Conservation (phyloP, 2,329 filamentous ascomycete species). For the Chrysosporium keratinophilum region DNA sequence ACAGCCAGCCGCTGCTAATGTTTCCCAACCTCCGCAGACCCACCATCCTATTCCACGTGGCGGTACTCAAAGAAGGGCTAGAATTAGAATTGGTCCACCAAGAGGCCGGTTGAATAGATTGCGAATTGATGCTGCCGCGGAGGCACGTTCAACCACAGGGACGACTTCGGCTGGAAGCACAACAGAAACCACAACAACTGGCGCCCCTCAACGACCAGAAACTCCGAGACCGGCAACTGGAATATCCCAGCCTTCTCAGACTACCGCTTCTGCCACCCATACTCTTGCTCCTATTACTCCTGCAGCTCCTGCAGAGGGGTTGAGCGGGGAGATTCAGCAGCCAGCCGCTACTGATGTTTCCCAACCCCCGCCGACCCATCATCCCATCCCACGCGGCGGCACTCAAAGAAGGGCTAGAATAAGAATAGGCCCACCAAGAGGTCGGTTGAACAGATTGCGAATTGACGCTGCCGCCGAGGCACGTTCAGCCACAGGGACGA, state of each 20-base stretch:
- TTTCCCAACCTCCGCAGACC: too few relatives aligned
- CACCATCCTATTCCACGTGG: background rate
- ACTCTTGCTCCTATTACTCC: background rate
- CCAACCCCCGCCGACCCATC: too few relatives aligned
- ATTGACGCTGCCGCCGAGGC: too few relatives aligned
- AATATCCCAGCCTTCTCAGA: background rate
- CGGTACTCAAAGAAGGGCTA: background rate
- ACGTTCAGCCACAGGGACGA: too few relatives aligned
- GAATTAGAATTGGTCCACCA: conserved; percentile 6
- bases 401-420: too few relatives aligned
- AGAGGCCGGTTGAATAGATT: background rate
- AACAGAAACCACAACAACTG: background rate
- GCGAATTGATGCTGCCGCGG: background rate
- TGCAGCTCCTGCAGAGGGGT: background rate
- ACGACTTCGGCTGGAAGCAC: too few relatives aligned
- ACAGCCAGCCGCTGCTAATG: background rate
- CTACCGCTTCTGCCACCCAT: background rate
- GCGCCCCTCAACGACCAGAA: background rate
- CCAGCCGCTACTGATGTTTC: too few relatives aligned
- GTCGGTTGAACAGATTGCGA: too few relatives aligned
- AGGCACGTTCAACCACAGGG: background rate
- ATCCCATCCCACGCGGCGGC: too few relatives aligned
- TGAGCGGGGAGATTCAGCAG: too few relatives aligned
- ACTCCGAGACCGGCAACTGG: background rate
- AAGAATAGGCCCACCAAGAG: too few relatives aligned